Evolutionary conservation across 768 basidiomycete species (phyloP).

Genomic region (Mycena metata): DNA sequence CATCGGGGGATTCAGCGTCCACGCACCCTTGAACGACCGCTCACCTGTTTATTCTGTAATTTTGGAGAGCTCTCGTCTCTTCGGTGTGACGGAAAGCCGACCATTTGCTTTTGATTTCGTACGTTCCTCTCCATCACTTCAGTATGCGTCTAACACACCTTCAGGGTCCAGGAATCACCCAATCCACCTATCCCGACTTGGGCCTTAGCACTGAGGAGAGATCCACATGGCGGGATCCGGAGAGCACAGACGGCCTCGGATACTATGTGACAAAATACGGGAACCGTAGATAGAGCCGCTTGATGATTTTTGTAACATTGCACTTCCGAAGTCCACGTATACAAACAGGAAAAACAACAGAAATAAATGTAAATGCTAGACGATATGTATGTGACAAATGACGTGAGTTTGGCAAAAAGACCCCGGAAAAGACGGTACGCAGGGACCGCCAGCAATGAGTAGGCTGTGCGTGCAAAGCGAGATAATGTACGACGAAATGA

Average conservation of each 20-base stretch:
- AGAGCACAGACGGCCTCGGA: constrained; percentile 55
- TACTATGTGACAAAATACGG: constrained; percentile 64
- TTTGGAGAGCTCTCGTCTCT: constrained; percentile 83
- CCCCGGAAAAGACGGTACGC: constrained; percentile 20
- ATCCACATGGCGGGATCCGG: constrained; percentile 49
- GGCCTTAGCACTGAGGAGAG: constrained; percentile 33
- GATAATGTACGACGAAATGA: constrained; percentile 25
- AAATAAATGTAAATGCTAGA: constrained; percentile 43
- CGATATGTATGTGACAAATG: constrained; percentile 38
- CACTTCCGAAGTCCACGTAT: constrained; percentile 33
- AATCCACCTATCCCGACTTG: constrained; percentile 67
- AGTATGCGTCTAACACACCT: constrained; percentile 9
- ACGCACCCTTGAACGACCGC: constrained; percentile 83
- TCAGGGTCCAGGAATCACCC: constrained; percentile 70
- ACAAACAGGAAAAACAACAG: constrained; percentile 50
- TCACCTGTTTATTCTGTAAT: constrained; percentile 84
- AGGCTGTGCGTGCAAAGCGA: constrained; percentile 37
- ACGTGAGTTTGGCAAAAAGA: constrained; percentile 24
- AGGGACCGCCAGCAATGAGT: constrained; percentile 14
- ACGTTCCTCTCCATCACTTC: constrained; percentile 41
- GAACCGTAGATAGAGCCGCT: constrained; percentile 26
- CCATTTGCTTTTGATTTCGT: constrained; percentile 86
- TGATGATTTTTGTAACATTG: constrained; percentile 33
- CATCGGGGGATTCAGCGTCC: constrained; percentile 77
- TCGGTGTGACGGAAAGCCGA: constrained; percentile 82